Evolutionary conservation across 192 early-diverging fungal species (phyloP).

Genomic region (Globomyces pollinis-pini): DNA sequence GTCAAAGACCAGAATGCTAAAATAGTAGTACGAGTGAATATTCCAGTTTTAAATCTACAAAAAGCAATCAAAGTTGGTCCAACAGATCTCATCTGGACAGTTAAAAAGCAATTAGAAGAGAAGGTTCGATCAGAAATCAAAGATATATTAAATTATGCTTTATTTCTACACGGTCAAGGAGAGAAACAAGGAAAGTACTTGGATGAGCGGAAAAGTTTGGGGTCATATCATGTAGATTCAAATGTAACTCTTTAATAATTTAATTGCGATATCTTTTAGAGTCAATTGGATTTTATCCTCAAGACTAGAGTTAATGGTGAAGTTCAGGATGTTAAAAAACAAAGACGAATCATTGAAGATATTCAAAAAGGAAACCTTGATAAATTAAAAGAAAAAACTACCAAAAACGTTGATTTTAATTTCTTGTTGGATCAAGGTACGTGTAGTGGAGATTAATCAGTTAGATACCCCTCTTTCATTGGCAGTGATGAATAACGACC

Average conservation of each 20-base stretch:
- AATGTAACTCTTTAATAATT: slow-evolving; percentile 28
- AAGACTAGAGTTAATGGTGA: slow-evolving; percentile 20
- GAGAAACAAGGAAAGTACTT: slow-evolving; percentile 39
- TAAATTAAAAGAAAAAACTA: slow-evolving; percentile 30
- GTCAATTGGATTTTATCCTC: slow-evolving; percentile 39
- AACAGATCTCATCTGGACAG: slow-evolving; percentile 31
- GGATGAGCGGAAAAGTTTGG: slow-evolving; percentile 33
- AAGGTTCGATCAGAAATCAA: slow-evolving; percentile 40
- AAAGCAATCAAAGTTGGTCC: slow-evolving; percentile 29
- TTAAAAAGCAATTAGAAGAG: slow-evolving; percentile 41
- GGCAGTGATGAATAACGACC: slow-evolving; percentile 42
- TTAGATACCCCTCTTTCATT: slow-evolving; percentile 39
- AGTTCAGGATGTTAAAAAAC: slow-evolving; percentile 31
- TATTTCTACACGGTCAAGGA: slow-evolving; percentile 24
- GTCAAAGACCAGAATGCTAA: background rate
- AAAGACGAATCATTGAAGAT: slow-evolving; percentile 46
- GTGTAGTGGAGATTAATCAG: background rate
- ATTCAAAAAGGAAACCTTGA: slow-evolving; percentile 38
- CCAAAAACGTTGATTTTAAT: slow-evolving; percentile 37
- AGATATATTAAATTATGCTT: slow-evolving; percentile 38
- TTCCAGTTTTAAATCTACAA: slow-evolving; percentile 30
- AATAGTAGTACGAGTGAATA: slow-evolving; percentile 32
- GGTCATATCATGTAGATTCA: slow-evolving; percentile 23
- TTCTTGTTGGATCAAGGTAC: slow-evolving; percentile 32
- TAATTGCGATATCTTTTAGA: slow-evolving; percentile 13